Conservation (phyloP, 2,329 filamentous ascomycete species). For the Colletotrichum shisoi region DNA sequence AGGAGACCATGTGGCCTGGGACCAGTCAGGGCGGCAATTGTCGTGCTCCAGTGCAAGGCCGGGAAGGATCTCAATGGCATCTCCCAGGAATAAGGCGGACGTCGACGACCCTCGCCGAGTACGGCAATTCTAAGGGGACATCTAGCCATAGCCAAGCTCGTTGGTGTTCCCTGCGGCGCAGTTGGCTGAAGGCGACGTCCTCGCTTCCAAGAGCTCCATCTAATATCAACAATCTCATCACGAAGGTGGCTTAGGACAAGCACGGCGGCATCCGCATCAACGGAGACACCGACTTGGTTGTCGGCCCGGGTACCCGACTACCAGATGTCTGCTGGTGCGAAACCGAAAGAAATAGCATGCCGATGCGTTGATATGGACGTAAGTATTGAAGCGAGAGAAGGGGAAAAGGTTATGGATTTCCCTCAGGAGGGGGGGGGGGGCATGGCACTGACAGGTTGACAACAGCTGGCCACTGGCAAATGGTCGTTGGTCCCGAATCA, state of each 20-base stretch:
- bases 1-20: slow-evolving; percentile 89
- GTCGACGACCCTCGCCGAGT: slow-evolving; percentile 83
- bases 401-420: slow-evolving; percentile 3
- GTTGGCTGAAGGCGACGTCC: slow-evolving; percentile 74
- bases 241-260: slow-evolving; percentile 79
- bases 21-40: slow-evolving; percentile 82
- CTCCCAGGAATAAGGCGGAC: slow-evolving; percentile 74
- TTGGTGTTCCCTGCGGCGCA: slow-evolving; percentile 71
- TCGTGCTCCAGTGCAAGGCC: slow-evolving; percentile 83
- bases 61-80: slow-evolving; percentile 85
- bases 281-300: slow-evolving; percentile 62
- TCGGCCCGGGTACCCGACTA: not conserved
- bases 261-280: slow-evolving; percentile 77
- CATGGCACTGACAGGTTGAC: slow-evolving; percentile 2
- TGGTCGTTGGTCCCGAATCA: not conserved
- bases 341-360: not conserved
- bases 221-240: slow-evolving; percentile 75
- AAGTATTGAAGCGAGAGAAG: not conserved
- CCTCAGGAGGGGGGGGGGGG: no score
- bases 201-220: slow-evolving; percentile 77
- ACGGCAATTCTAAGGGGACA: slow-evolving; percentile 78
- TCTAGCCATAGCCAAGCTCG: slow-evolving; percentile 82
- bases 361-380: not conserved
- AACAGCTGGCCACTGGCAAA: not conserved
- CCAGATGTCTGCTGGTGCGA: slow-evolving; percentile 1